These are phyloP conservation scores for Ogataea degrootiae DNA, from an alignment of 805 yeast species.

Conservation along the genomic window DNA sequence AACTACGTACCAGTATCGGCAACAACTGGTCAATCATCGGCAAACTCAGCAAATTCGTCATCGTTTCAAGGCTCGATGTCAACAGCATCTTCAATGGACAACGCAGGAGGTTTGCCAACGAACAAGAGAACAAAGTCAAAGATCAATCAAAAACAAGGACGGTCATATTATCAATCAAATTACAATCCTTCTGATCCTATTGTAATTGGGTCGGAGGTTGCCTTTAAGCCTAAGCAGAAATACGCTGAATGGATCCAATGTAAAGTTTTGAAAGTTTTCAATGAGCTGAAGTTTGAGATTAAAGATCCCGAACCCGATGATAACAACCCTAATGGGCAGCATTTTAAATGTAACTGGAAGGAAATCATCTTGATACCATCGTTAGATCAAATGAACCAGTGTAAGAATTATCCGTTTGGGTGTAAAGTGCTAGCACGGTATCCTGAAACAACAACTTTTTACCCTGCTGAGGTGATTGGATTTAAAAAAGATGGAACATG, in stretches of 20 bases:
- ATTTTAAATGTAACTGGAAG: conserved; percentile 76
- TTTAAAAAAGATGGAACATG: conserved; percentile 71
- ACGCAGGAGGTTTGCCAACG: not conserved
- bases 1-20: not conserved
- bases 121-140: conserved; percentile 8
- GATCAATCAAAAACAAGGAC: conserved; percentile 13
- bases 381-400: conserved; percentile 16
- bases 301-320: conserved; percentile 98
- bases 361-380: conserved; percentile 75
- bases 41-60: not conserved
- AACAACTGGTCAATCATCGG: not conserved
- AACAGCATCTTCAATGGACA: not conserved
- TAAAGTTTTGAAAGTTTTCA: conserved; percentile 64
- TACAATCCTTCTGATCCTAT: conserved; percentile 58
- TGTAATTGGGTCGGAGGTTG: conserved; percentile 74
- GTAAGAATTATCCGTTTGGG: conserved; percentile 63
- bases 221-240: conserved; percentile 68
- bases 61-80: not conserved
- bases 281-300: conserved; percentile 63
- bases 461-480: conserved; percentile 88
- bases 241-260: conserved; percentile 96
- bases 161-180: conserved; percentile 40
- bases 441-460: conserved; percentile 96
- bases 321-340: conserved; percentile 78
- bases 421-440: conserved; percentile 86